These are phyloP conservation scores for Pichia sp. DNA, from an alignment of 1,139 yeast genomes.

Conservation along the genomic window DNA sequence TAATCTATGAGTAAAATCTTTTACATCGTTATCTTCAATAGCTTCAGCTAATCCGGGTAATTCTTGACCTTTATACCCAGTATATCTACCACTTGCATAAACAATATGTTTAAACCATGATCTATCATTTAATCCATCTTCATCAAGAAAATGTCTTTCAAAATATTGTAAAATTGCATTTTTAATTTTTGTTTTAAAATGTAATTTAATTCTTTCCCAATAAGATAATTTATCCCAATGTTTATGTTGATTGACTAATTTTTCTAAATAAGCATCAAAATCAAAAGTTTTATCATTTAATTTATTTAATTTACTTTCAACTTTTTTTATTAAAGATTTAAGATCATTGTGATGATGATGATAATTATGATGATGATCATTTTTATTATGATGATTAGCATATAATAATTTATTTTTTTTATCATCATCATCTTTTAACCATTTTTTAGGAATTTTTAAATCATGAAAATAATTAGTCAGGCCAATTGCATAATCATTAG, in stretches of 20 bases:
- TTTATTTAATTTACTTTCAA: slow-evolving; percentile 22
- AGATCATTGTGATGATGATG: not conserved
- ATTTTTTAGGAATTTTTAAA: slow-evolving; percentile 33
- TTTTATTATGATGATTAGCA: no score
- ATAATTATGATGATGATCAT: not conserved
- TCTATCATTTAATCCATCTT: slow-evolving; percentile 59
- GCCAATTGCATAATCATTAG: slow-evolving; percentile 38
- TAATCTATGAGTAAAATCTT: slow-evolving; percentile 37
- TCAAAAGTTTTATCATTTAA: slow-evolving; percentile 25
- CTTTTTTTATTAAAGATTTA: slow-evolving; percentile 19
- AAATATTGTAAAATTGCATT: slow-evolving; percentile 41
- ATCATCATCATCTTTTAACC: slow-evolving; percentile 24
- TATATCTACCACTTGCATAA: slow-evolving; percentile 76
- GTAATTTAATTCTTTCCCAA: slow-evolving; percentile 39
- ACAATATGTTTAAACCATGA: slow-evolving; percentile 86
- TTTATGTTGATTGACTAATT: slow-evolving; percentile 36
- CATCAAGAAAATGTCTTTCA: slow-evolving; percentile 62
- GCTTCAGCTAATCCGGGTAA: slow-evolving; percentile 80
- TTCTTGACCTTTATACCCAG: slow-evolving; percentile 82
- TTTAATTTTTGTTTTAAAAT: slow-evolving; percentile 22
- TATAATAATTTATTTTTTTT: no score
- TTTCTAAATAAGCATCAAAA: slow-evolving; percentile 36
- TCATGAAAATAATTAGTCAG: slow-evolving; percentile 31
- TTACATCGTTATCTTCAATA: slow-evolving; percentile 58
- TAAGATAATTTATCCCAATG: slow-evolving; percentile 28